phyloP scores from a whole-genome alignment of 1,139 yeast species.

The Meyerozyma athensensis region DNA sequence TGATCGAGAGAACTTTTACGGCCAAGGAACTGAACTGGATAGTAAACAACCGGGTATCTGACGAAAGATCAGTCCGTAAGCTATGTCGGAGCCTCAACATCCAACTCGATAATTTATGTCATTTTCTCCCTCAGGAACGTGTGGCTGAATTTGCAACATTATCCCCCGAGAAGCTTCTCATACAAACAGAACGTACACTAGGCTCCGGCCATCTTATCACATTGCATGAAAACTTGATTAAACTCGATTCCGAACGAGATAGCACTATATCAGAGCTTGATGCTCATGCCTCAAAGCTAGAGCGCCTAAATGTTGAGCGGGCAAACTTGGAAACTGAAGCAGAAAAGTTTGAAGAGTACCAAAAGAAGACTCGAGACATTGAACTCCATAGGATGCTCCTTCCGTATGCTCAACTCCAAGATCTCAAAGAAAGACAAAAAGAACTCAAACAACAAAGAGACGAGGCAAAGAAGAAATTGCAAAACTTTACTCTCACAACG shows the following conservation, averaged over 20 bases:
- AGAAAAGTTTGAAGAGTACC: conserved; percentile 33
- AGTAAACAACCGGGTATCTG: conserved; percentile 41
- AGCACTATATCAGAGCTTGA: conserved; percentile 22
- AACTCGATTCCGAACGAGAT: conserved; percentile 40
- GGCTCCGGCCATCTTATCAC: conserved; percentile 55
- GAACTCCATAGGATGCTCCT: conserved; percentile 46
- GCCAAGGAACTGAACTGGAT: conserved; percentile 56
- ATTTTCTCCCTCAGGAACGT: conserved; percentile 91
- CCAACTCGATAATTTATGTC: conserved; percentile 88
- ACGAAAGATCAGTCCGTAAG: conserved; percentile 44
- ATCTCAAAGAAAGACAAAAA: conserved; percentile 41
- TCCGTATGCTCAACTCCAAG: conserved; percentile 61
- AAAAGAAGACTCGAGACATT: conserved; percentile 39
- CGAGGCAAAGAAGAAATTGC: conserved; percentile 28
- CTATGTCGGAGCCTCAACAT: conserved; percentile 55
- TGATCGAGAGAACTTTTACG: conserved; percentile 35
- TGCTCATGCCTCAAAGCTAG: conserved; percentile 25
- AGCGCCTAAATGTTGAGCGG: conserved; percentile 27
- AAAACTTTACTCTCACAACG: conserved; percentile 23
- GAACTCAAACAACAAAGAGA: conserved; percentile 40
- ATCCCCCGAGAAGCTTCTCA: conserved; percentile 67
- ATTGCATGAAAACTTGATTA: conserved; percentile 55
- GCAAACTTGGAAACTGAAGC: conserved; percentile 35
- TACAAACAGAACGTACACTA: conserved; percentile 79
- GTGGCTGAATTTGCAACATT: conserved; percentile 90